Conservation (phyloP, 306 rosid genomes). For the Vachellia collinsii region DNA sequence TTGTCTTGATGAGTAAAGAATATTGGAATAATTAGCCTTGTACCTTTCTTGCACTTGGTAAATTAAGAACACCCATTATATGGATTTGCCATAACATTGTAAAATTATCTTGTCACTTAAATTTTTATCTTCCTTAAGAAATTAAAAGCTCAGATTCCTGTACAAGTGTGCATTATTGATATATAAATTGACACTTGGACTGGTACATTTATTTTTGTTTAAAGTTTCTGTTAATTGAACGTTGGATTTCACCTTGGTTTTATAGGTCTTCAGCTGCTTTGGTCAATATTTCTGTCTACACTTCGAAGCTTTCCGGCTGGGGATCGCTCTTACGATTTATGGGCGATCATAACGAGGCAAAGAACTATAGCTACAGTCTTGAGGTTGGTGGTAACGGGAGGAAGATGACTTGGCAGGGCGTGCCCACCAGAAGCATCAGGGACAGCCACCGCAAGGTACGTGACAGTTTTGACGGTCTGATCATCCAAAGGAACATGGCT, state of each 20-base stretch:
- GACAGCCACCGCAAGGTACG: too few relatives aligned
- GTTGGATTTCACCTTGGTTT: too few relatives aligned
- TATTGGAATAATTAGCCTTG: constrained; percentile 7
- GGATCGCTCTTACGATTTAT: neutral
- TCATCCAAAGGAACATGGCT: too few relatives aligned
- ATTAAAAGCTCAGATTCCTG: neutral
- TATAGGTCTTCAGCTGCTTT: neutral
- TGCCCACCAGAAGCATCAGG: too few relatives aligned
- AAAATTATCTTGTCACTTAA: neutral
- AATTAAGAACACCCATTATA: constrained; percentile 4
- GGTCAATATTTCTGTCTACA: too few relatives aligned
- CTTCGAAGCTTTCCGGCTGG: too few relatives aligned
- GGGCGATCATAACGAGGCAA: neutral
- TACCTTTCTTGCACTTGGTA: constrained; percentile 7
- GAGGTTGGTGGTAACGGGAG: too few relatives aligned
- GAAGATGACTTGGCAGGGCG: too few relatives aligned
- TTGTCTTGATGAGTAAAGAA: constrained; percentile 17
- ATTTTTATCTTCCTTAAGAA: neutral
- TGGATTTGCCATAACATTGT: too few relatives aligned
- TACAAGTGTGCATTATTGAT: neutral
- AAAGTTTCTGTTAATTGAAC: neutral
- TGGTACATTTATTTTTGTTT: neutral
- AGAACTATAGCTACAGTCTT: too few relatives aligned
- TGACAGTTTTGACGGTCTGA: too few relatives aligned
- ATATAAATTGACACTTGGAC: neutral